Base-by-base conservation (phyloP, 352 stramenopile genomes). In the Globisporangium ultimum region DNA sequence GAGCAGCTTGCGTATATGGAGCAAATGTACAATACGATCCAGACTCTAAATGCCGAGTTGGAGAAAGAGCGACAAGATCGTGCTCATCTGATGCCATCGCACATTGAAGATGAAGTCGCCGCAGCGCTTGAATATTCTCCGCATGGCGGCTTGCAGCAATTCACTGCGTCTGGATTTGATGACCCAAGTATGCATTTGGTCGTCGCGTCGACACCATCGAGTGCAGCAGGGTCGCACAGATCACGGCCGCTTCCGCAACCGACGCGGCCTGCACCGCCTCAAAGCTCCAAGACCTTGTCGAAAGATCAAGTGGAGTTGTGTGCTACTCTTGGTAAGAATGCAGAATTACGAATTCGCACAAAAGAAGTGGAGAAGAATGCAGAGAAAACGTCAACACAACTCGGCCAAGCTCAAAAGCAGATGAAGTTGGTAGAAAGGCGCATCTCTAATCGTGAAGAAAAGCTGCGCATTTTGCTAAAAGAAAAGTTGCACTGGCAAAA, bases 401-500 rank as follows among this genome's bases (percentile, higher is more conserved):
- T 91, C 8, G 77, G 84, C 17, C 58, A 88, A 12, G 75, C 71
- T 2, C 72, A 79, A 10, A 82, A 85, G 34, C 77, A 89, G 46
- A 70, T 87, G 34, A 87, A 88, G 55, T 64, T 84, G 58, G 66
- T 68, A 1, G 77, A 88, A 42, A 58, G 78, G 0, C 72, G 80
- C 2, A 73, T 84, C 28, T 69, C 72, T 8, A 89, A 79, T 21
- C 72, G 81, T 17, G 78, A 88, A 28, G 75, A 91, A 12, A 91
- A 89, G 34, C 58, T 89, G 24, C 75, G 75, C 1, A 70, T 64
- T 0, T 28, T 91, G 12, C 58, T 90, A 1, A 86, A 88, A 43
- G 80, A 90, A 48, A 90, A 90, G 43, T 61, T 90, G n/a, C 70
- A 76, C 22, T 86, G 73, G 75, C 73, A 89, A 43, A 84, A 80